Base-by-base conservation (phyloP, 345 rosid species). In the Gossypium raimondii region DNA sequence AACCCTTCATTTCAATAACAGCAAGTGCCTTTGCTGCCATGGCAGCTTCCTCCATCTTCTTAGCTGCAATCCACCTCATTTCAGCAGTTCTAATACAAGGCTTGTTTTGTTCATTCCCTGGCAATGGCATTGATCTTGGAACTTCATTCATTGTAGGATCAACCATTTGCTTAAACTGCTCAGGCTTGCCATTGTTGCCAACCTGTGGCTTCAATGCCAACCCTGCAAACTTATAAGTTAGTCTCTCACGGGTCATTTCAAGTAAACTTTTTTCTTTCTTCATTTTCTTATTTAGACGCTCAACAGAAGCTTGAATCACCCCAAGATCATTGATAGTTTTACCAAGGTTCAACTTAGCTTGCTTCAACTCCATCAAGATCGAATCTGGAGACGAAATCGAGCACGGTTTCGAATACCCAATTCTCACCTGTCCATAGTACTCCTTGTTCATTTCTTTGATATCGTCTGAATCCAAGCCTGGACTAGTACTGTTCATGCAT, bases 1-100 rank as follows among this genome's bases (percentile, higher is more conserved):
- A 67, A 72, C 81, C 83, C 67, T 86, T 81, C 59, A 70, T 70
- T 70, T 70, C 73, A 53, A 70, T 10, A 7, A 92, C 59, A 4
- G 99, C 99, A 25, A 95, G 89, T 29, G 94, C 96, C 85, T 95
- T 98, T 2, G 97, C 91, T 43, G 99, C 99, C 76, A 81, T 86
- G 14, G 99, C 99, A 74, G 99, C 99, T 84, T 95, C 99, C 86
- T 93, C 98, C 99, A 93, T 93, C 85, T 93, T 95, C 63, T 85
- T 90, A 38, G 97, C 98, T n/a, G 99, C 99, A 75, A 88, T 61
- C 83, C 88, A 75, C 81, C 92, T 95, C 94, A 95, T 88, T 76
- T 95, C 98, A 50, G 91, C 96, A 2, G 90, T 89, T 77, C 70
- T 88, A 48, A 89, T 47, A 75, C 69, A 79, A 45, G 72, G 67